Percentiles rank a stretch among this genome's conserved stretches.
These are phyloP conservation scores for Rhizopus sp. DNA, from an alignment of 371 early-diverging fungal species.

Conservation along the genomic window DNA sequence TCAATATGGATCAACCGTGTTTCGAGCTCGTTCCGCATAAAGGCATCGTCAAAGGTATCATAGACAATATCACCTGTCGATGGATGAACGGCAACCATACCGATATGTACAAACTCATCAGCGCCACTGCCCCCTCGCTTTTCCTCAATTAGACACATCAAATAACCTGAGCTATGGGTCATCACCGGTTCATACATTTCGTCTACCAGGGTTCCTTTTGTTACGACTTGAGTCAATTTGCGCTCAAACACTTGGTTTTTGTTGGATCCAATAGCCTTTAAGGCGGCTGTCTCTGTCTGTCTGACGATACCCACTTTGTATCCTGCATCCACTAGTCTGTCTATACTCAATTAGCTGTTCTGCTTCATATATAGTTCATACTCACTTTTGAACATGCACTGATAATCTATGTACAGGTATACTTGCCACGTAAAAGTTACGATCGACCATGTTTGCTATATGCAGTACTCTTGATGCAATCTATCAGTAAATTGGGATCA, in stretches of 20 bases:
- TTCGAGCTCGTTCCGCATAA: constrained; percentile 74
- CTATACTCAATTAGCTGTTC: neutral
- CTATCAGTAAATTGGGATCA: constrained; percentile 18
- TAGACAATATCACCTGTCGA: constrained; percentile 77
- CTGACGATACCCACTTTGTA: constrained; percentile 85
- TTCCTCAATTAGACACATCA: constrained; percentile 65
- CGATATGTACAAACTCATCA: constrained; percentile 49
- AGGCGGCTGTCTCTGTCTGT: constrained; percentile 86
- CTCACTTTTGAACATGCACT: constrained; percentile 73
- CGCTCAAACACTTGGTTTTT: constrained; percentile 75
- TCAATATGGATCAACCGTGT: constrained; percentile 77
- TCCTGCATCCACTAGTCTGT: constrained; percentile 76
- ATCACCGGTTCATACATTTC: constrained; percentile 43
- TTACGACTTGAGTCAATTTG: constrained; percentile 73
- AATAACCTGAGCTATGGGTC: constrained; percentile 36
- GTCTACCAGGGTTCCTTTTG: constrained; percentile 80
- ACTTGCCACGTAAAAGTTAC: constrained; percentile 79
- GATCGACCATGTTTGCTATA: constrained; percentile 77
- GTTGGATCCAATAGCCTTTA: constrained; percentile 79
- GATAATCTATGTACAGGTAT: constrained; percentile 78
- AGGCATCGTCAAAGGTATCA: constrained; percentile 74
- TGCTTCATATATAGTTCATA: neutral
- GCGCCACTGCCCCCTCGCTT: constrained; percentile 51
- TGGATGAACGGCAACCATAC: constrained; percentile 68
- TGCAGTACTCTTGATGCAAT: constrained; percentile 71